A percentile compares a stretch with the other conserved stretches of the same genome.
These are phyloP conservation scores for Cymbopogon citratus DNA, from an alignment of 176 grass and related monocot genomes.

Conservation along the genomic window DNA sequence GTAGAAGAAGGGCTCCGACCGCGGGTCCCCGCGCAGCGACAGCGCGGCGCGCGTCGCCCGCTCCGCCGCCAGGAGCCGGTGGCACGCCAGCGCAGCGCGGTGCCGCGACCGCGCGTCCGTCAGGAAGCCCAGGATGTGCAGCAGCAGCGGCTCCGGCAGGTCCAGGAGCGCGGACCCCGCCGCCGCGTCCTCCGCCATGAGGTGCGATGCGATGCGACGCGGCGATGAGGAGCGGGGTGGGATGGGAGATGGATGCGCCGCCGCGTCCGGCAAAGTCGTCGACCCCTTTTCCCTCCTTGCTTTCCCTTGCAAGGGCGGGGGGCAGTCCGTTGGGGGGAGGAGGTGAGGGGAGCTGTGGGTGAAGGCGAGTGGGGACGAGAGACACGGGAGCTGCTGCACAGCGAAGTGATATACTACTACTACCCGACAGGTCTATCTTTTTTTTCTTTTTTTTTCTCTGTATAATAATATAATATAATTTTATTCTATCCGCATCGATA, in stretches of 20 bases:
- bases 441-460: neutral
- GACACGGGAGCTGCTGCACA: neutral
- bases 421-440: slow-evolving; percentile 25
- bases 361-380: slow-evolving; percentile 19
- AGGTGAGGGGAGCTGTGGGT: neutral
- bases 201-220: slow-evolving; percentile 10
- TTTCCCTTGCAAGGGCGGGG: slow-evolving; percentile 1
- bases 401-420: slow-evolving; percentile 47
- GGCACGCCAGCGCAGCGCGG: slow-evolving; percentile 50
- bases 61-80: slow-evolving; percentile 49
- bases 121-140: slow-evolving; percentile 53
- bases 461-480: neutral
- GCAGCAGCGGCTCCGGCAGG: slow-evolving; percentile 72
- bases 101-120: slow-evolving; percentile 51
- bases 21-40: slow-evolving; percentile 67
- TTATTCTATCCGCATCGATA: slow-evolving; percentile 31
- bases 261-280: slow-evolving; percentile 15
- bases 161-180: slow-evolving; percentile 44
- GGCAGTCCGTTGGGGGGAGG: neutral
- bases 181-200: slow-evolving; percentile 28
- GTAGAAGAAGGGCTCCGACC: slow-evolving; percentile 22
- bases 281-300: neutral
- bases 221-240: neutral
- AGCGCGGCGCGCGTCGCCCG: slow-evolving; percentile 54
- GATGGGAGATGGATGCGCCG: neutral